Conservation (phyloP, 805 yeast species). For the Priceomyces fermenticarens region DNA sequence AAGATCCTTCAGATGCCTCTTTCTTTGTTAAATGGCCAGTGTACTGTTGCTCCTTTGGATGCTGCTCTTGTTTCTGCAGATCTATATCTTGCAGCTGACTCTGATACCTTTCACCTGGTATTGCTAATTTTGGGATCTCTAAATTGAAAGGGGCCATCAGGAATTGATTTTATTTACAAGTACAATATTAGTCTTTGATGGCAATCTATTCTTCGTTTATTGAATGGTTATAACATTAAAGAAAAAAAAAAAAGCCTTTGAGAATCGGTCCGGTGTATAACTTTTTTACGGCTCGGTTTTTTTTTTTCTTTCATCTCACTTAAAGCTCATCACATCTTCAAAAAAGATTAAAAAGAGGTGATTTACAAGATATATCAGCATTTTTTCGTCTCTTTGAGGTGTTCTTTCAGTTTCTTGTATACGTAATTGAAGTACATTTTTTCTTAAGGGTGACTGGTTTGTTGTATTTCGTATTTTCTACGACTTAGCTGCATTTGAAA, state of each 20-base stretch:
- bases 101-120: constrained; percentile 47
- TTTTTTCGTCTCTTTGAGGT: too few species aligned
- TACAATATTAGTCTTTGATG: background rate
- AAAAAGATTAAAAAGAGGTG: too few species aligned
- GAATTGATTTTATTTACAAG: background rate
- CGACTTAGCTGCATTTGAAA: too few species aligned
- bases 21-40: constrained; percentile 41
- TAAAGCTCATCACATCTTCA: background rate
- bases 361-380: too few species aligned
- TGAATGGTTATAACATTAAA: background rate
- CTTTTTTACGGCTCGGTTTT: background rate
- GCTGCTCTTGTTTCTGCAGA: constrained; percentile 9
- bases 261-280: background rate
- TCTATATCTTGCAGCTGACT: constrained; percentile 14
- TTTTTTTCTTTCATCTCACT: background rate
- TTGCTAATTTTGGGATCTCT: constrained; percentile 54
- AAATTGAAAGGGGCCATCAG: constrained; percentile 25
- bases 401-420: too few species aligned
- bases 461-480: too few species aligned
- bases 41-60: constrained; percentile 11
- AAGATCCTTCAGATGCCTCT: constrained; percentile 42
- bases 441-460: too few species aligned
- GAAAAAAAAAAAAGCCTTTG: constrained; percentile 1
- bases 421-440: too few species aligned
- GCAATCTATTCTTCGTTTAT: background rate